Evolutionary conservation across 805 yeast species (phyloP).

Genomic region (Ogataea paraovalis): DNA sequence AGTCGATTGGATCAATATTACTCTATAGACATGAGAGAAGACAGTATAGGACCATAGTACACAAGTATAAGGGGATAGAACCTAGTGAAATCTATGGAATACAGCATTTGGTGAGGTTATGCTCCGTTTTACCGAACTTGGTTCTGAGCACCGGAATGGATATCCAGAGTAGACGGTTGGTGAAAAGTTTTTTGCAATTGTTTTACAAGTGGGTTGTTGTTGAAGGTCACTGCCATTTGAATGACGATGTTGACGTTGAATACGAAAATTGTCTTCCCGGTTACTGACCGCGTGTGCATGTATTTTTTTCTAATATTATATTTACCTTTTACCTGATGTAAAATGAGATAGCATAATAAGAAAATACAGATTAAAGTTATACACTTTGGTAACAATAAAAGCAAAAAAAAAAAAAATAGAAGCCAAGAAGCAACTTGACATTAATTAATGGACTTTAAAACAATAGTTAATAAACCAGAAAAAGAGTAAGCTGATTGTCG

Average conservation of each 20-base stretch:
- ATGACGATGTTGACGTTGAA: constrained; percentile 1
- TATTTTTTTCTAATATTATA: no score
- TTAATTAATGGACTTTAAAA: neutral
- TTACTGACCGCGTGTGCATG: neutral
- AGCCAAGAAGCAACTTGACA: neutral
- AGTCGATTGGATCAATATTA: constrained; percentile 61
- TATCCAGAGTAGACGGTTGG: constrained; percentile 54
- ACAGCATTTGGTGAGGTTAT: constrained; percentile 74
- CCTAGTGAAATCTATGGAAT: constrained; percentile 62
- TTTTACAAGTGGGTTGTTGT: constrained; percentile 50
- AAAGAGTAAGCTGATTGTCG: neutral
- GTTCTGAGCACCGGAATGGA: constrained; percentile 80
- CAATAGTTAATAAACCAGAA: neutral
- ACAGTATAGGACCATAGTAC: constrained; percentile 56
- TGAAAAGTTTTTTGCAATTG: constrained; percentile 52
- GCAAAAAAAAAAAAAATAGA: neutral
- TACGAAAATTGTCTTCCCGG: constrained; percentile 50
- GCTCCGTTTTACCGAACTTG: constrained; percentile 80
- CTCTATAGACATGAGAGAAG: constrained; percentile 75
- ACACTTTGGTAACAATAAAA: neutral
- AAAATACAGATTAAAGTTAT: neutral
- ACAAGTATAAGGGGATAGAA: constrained; percentile 16
- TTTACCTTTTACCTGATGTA: no score
- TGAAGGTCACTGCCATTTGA: constrained; percentile 30
- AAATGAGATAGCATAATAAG: neutral